Evolutionary conservation across 371 early-diverging fungal species (phyloP).

Genomic region (Conidiobolus incongruus): DNA sequence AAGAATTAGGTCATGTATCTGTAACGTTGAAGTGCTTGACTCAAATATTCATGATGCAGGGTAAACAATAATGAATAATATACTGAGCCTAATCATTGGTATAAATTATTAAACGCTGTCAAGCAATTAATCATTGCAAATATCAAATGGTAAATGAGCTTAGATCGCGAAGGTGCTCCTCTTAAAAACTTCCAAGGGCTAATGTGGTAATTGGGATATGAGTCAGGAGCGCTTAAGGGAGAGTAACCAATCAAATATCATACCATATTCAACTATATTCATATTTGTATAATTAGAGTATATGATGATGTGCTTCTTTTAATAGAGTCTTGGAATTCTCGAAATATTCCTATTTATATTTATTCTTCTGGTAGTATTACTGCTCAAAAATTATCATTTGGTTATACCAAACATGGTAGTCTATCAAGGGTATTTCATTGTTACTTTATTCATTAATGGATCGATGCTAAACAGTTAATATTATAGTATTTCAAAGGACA

Average conservation of each 20-base stretch:
- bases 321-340: constrained; percentile 35
- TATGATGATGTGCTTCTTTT: constrained; percentile 66
- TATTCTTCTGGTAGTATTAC: constrained; percentile 84
- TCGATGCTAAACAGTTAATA: background rate
- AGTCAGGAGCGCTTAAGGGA: constrained; percentile 44
- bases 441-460: background rate
- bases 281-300: constrained; percentile 21
- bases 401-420: constrained; percentile 61
- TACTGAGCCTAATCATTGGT: background rate
- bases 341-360: constrained; percentile 48
- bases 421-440: constrained; percentile 24
- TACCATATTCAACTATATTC: background rate
- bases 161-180: constrained; percentile 67
- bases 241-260: constrained; percentile 21
- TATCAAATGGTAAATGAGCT: constrained; percentile 59
- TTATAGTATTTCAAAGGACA: constrained; percentile 51
- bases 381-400: constrained; percentile 81
- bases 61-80: no score
- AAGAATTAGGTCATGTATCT: background rate
- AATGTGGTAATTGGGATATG: constrained; percentile 80
- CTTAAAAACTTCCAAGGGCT: constrained; percentile 83
- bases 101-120: constrained; percentile 10
- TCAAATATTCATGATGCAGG: background rate
- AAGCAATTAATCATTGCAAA: constrained; percentile 34
- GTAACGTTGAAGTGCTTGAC: background rate